These are phyloP conservation scores for Lichina pygmaea DNA, from an alignment of 495 filamentous ascomycete species.

Conservation along the genomic window DNA sequence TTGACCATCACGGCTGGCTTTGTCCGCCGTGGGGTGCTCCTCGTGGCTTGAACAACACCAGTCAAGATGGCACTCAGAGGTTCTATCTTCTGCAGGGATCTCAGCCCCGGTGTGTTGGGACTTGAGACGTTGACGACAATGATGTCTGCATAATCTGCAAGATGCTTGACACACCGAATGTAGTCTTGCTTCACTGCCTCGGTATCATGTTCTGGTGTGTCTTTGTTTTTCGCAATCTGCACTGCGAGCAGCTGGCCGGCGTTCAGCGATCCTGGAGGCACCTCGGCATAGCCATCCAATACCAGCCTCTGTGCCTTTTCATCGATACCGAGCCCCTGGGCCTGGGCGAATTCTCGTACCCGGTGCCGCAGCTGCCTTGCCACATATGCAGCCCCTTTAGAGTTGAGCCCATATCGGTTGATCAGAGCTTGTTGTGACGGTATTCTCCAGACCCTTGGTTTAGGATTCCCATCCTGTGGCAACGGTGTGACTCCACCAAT, in stretches of 20 bases:
- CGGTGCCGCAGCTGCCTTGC: slow-evolving; percentile 54
- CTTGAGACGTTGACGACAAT: slow-evolving; percentile 91
- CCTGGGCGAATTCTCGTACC: slow-evolving; percentile 46
- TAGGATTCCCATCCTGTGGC: slow-evolving; percentile 66
- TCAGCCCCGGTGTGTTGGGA: slow-evolving; percentile 79
- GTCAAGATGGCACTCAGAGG: slow-evolving; percentile 55
- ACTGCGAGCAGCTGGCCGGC: slow-evolving; percentile 57
- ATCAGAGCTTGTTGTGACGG: slow-evolving; percentile 60
- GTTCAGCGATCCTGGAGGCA: slow-evolving; percentile 44
- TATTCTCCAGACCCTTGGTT: slow-evolving; percentile 67
- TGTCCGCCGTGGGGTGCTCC: slow-evolving; percentile 31
- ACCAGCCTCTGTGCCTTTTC: slow-evolving; percentile 39
- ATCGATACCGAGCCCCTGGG: slow-evolving; percentile 33
- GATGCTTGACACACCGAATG: slow-evolving; percentile 51
- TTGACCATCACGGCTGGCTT: slow-evolving; percentile 89
- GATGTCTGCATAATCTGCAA: slow-evolving; percentile 75
- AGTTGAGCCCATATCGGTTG: slow-evolving; percentile 90
- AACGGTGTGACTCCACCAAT: slow-evolving; percentile 71
- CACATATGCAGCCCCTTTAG: slow-evolving; percentile 64
- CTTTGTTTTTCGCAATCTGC: slow-evolving; percentile 96
- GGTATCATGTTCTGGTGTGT: slow-evolving; percentile 58
- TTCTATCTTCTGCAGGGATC: slow-evolving; percentile 54
- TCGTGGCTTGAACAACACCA: slow-evolving; percentile 58
- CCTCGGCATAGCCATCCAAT: slow-evolving; percentile 37
- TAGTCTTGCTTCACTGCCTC: slow-evolving; percentile 67